Evolutionary conservation across 2,329 filamentous ascomycete species (phyloP).

Genomic region (Diaporthe sp.): DNA sequence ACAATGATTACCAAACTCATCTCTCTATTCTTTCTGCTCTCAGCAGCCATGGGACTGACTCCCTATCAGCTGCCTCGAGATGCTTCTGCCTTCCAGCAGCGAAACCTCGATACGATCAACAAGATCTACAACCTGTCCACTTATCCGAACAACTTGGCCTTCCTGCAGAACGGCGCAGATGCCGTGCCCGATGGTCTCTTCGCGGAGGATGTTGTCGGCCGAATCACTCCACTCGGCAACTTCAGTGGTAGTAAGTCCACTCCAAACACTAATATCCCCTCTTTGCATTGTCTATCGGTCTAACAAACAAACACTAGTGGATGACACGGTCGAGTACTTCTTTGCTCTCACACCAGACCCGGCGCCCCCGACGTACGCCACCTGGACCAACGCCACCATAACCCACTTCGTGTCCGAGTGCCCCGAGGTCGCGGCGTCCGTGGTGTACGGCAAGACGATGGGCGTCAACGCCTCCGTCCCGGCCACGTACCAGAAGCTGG

Average conservation of each 20-base stretch:
- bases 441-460: constrained; percentile 52
- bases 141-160: constrained; percentile 53
- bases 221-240: constrained; percentile 56
- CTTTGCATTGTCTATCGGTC: background rate
- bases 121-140: constrained; percentile 56
- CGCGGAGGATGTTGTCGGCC: constrained; percentile 51
- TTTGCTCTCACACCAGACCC: constrained; percentile 55
- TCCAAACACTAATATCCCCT: too few species aligned
- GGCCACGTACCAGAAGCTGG: constrained; percentile 42
- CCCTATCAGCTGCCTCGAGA: background rate
- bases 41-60: background rate
- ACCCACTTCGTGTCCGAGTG: constrained; percentile 51
- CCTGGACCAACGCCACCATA: constrained; percentile 50
- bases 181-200: constrained; percentile 55
- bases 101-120: constrained; percentile 53
- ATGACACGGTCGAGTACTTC: constrained; percentile 59
- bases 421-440: constrained; percentile 50
- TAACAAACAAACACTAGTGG: constrained; percentile 43
- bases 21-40: background rate
- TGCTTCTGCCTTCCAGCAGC: constrained; percentile 36
- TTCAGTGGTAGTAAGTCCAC: constrained; percentile 47
- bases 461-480: constrained; percentile 44
- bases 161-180: constrained; percentile 49
- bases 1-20: background rate
- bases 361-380: constrained; percentile 43